Base-by-base conservation (phyloP, 768 basidiomycete species). In the Phaffia tasmanica region DNA sequence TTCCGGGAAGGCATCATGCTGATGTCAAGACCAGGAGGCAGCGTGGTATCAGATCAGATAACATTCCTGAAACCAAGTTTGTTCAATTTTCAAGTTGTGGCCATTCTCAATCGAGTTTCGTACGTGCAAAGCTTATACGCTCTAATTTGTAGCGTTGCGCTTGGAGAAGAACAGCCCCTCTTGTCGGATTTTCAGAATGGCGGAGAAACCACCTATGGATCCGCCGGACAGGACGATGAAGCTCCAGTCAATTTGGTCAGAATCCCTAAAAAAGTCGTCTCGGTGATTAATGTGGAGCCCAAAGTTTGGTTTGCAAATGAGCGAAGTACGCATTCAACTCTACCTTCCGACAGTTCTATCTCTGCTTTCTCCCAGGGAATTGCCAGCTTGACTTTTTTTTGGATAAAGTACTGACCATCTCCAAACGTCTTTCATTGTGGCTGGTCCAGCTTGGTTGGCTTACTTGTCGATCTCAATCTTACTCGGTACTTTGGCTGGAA, bases 281-380 rank as follows among this genome's bases (percentile, higher is more conserved):
- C 67, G 0, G 56, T 58, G 0, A 80, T 97, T 72, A 87, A 85
- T 70, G 90, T 97, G 21, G 92, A 97, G 74, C 85, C 84, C 25
- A 97, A 97, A 73, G 92, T 97, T 57, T 97, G 93, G 92, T 94
- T 97, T 75, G 91, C 92, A 11, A 95, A 95, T 73, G 92, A 97
- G 77, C 80, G 89, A 74, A 91, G 89, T 91, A 57, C 27, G 32
- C 27, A 27, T 25, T 6, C 19, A 32, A 7, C 16, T 27, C 21
- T n/a, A 54, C 27, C 4, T 27, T n/a, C 16, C 27, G n/a, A n/a
- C 53, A 54, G n/a, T 54, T 54, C 53, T 27, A n/a, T n/a, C 16
- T 27, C 16, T 18, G 53, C 21, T 5, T 16, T 16, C 53, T n/a
- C n/a, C n/a, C n/a, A n/a, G n/a, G 14, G 27, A 19, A 57, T 27